Evolutionary conservation across 768 basidiomycete species (phyloP).

Genomic region (Heimioporus sp.): DNA sequence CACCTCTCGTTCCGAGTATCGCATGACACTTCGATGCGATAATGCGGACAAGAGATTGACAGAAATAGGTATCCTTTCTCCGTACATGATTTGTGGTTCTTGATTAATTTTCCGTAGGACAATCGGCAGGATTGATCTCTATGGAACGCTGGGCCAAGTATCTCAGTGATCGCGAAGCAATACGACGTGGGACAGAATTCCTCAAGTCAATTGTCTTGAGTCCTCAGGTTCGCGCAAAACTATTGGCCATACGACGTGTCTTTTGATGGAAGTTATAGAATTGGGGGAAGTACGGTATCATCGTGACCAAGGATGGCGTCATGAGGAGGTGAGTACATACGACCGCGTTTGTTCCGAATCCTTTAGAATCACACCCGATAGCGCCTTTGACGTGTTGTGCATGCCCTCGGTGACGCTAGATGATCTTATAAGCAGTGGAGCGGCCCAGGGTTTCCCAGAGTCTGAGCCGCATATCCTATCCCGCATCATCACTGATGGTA

Average conservation of each 20-base stretch:
- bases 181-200: constrained; percentile 33
- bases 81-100: neutral
- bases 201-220: constrained; percentile 35
- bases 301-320: constrained; percentile 41
- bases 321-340: constrained; percentile 37
- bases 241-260: no score
- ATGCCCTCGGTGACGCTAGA: constrained; percentile 50
- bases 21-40: constrained; percentile 84
- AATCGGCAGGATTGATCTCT: constrained; percentile 40
- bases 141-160: constrained; percentile 44
- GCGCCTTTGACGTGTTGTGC: constrained; percentile 73
- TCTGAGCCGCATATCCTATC: constrained; percentile 52
- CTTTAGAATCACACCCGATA: constrained; percentile 27
- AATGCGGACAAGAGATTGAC: constrained; percentile 87
- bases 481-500: constrained; percentile 74
- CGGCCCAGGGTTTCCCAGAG: constrained; percentile 34
- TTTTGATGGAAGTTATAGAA: constrained; percentile 24
- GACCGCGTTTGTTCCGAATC: neutral
- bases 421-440: constrained; percentile 46
- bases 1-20: constrained; percentile 87
- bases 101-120: constrained; percentile 28
- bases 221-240: constrained; percentile 36
- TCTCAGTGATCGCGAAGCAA: constrained; percentile 28
- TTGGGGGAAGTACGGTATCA: constrained; percentile 44
- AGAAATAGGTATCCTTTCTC: constrained; percentile 53